Evolutionary conservation across 177 flowering plant genomes (phyloP).

Genomic region (Tripterygium wilfordii): DNA sequence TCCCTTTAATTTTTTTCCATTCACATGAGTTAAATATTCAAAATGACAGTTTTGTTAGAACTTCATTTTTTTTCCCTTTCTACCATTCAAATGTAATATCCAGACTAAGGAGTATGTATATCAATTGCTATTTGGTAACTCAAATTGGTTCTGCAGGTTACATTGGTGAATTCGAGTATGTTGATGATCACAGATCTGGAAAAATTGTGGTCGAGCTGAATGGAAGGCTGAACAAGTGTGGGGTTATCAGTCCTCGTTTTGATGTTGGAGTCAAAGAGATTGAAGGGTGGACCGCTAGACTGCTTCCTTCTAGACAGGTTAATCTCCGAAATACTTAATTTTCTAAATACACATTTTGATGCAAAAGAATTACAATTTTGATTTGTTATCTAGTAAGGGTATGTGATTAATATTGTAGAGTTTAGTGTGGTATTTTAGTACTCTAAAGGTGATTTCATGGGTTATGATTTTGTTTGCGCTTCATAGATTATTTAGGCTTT

Average conservation of each 20-base stretch:
- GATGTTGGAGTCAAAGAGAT: slow-evolving; percentile 79
- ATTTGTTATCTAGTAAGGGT: too few species aligned
- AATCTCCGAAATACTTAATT: neutral
- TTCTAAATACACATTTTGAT: neutral
- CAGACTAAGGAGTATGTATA: too few species aligned
- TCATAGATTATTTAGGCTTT: too few species aligned
- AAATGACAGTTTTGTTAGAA: too few species aligned
- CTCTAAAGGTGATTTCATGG: too few species aligned
- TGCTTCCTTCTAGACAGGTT: slow-evolving; percentile 80
- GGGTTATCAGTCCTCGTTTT: slow-evolving; percentile 76
- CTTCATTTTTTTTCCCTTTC: neutral
- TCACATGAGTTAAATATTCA: too few species aligned
- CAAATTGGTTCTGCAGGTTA: slow-evolving; percentile 34
- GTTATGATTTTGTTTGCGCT: too few species aligned
- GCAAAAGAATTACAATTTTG: too few species aligned
- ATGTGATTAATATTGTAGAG: too few species aligned
- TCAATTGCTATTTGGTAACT: too few species aligned
- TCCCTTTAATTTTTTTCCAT: neutral
- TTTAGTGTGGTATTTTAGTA: too few species aligned
- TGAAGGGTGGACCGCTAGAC: slow-evolving; percentile 73
- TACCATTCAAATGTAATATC: too few species aligned
- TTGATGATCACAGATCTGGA: slow-evolving; percentile 74
- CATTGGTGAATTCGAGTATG: slow-evolving; percentile 77
- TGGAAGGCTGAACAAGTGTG: slow-evolving; percentile 74
- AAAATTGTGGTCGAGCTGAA: slow-evolving; percentile 72